Evolutionary conservation across 2,329 filamentous ascomycete species (phyloP), one percentile per base, ranked within the genome.

Genomic region (Epichloe sylvatica): DNA sequence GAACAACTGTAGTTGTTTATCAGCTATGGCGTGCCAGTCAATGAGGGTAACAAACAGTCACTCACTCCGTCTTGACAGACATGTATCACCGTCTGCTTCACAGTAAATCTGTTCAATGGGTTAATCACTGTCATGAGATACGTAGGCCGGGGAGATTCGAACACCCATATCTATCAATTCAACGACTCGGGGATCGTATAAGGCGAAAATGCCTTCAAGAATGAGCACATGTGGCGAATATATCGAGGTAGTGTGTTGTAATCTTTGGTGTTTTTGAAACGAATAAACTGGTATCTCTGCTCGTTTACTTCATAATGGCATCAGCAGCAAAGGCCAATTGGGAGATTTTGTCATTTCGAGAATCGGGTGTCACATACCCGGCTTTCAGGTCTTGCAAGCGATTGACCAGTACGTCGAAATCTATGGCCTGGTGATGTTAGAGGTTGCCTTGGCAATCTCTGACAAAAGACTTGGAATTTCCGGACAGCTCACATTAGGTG

Each of bases 191-290:
- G 78, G 80, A 61, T 98, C 92, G 61, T 96, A 89, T 12, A 98
- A 72, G 7, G 92, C 92, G 67, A 98, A 87, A 33, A 98, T 98
- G 19, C 92, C 92, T 71, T 98, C 92, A 13, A 98, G 70, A 44
- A 98, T 89, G 25, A 98, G 73, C 23, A 98, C 92, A 66, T 95
- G 92, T 1, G 92, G 92, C 4, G 92, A 97, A 64, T 98, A 98
- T 53, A 98, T 87, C 1, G 86, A 83, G 0, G 85, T 94, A 0
- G 89, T 94, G 56, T 85, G 75, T 11, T 83, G 74, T 45, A 90
- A 65, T 45, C 92, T 80, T 54, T 86, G 80, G 67, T 98, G 92
- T 62, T 95, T 85, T 57, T 87, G 79, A 65, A 98, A 98, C 0
- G 92, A 98, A 65, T 98, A 98, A 11, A 94, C 75, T 0, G 92